Evolutionary conservation across 768 basidiomycete genomes (phyloP).

Genomic region (Rickenella mellea): DNA sequence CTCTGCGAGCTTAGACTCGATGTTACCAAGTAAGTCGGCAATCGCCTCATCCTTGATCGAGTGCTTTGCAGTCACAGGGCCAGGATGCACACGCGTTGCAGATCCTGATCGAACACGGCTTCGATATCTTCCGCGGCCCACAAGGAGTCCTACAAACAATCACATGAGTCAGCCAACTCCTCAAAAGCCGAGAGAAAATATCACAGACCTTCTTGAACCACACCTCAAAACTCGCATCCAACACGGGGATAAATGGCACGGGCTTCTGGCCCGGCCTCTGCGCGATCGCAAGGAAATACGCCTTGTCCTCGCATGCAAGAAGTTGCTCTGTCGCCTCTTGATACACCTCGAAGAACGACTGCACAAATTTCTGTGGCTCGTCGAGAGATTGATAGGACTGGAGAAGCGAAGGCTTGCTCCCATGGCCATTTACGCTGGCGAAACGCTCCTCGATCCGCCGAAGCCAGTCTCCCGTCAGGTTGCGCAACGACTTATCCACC

Average conservation of each 20-base stretch:
- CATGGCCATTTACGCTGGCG: conserved; percentile 73
- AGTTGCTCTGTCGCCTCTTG: conserved; percentile 76
- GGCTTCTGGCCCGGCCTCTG: conserved; percentile 98
- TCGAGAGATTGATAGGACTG: conserved; percentile 80
- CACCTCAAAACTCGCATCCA: conserved; percentile 88
- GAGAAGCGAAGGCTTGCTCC: conserved; percentile 72
- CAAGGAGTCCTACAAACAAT: conserved; percentile 67
- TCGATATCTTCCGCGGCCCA: conserved; percentile 99
- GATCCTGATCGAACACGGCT: conserved; percentile 97
- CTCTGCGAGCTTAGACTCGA: conserved; percentile 67
- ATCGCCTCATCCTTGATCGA: conserved; percentile 91
- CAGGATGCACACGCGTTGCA: conserved; percentile 94
- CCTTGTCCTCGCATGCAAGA: conserved; percentile 86
- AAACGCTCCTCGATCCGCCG: conserved; percentile 94
- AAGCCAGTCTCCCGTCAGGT: conserved; percentile 94
- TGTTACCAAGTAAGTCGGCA: conserved; percentile 82
- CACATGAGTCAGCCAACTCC: conserved; percentile 2
- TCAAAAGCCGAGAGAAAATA: background rate
- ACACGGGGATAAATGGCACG: conserved; percentile 93
- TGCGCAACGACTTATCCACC: conserved; percentile 87
- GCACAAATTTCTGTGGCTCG: conserved; percentile 68
- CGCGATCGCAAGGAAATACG: conserved; percentile 91
- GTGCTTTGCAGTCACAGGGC: conserved; percentile 89
- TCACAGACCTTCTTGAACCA: conserved; percentile 96
- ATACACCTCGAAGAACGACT: conserved; percentile 79